phyloP scores from a whole-genome alignment of 768 basidiomycete species.

The Collybia sordida region DNA sequence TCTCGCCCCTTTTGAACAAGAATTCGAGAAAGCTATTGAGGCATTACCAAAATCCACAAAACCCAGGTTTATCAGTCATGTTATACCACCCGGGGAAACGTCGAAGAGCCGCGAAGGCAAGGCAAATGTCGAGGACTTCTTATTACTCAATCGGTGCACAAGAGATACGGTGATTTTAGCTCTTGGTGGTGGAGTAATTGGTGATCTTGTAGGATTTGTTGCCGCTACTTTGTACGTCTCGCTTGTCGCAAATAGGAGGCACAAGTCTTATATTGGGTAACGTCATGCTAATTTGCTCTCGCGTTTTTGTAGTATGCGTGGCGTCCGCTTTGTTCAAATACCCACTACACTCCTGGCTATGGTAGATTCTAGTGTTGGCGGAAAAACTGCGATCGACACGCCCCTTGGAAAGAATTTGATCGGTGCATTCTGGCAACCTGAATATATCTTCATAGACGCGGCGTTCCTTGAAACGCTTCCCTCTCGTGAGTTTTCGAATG shows the following conservation, averaged over 20 bases:
- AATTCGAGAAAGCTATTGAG: slow-evolving; percentile 52
- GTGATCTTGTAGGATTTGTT: slow-evolving; percentile 95
- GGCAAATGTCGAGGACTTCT: slow-evolving; percentile 90
- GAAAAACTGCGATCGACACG: slow-evolving; percentile 99
- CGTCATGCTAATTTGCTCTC: slow-evolving; percentile 7
- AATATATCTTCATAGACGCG: slow-evolving; percentile 96
- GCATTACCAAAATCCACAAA: slow-evolving; percentile 24
- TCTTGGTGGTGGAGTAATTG: slow-evolving; percentile 95
- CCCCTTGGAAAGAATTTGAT: slow-evolving; percentile 98
- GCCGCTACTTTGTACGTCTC: slow-evolving; percentile 90
- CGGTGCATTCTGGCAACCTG: slow-evolving; percentile 98
- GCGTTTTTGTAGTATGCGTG: slow-evolving; percentile 79
- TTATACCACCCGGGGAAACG: slow-evolving; percentile 89
- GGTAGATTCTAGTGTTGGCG: slow-evolving; percentile 98
- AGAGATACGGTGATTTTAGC: slow-evolving; percentile 92
- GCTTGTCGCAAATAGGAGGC: neutral
- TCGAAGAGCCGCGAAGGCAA: slow-evolving; percentile 92
- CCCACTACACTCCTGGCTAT: slow-evolving; percentile 96
- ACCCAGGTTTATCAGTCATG: slow-evolving; percentile 72
- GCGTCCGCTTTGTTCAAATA: slow-evolving; percentile 92
- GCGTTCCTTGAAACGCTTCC: slow-evolving; percentile 95
- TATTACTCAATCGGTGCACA: slow-evolving; percentile 85
- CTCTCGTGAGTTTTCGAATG: slow-evolving; percentile 92
- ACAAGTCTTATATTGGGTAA: neutral
- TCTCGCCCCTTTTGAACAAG: slow-evolving; percentile 62